Conservation (phyloP, 345 rosid species). For the Eucalyptus paniculata region DNA sequence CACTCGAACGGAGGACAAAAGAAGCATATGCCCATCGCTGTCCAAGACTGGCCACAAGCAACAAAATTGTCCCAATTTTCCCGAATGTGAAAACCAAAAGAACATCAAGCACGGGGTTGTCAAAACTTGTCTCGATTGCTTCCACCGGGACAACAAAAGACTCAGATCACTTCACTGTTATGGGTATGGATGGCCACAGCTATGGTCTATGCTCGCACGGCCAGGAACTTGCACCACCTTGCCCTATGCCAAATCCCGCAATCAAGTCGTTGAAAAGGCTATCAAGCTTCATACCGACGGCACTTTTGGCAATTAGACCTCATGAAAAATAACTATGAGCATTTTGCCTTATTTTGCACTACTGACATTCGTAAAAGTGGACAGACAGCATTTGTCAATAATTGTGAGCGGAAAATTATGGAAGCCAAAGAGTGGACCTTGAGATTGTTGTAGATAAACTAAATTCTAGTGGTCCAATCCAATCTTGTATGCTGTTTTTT, state of each 20-base stretch:
- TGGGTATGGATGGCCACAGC: not conserved
- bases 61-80: not conserved
- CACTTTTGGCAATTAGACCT: not conserved
- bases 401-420: constrained; percentile 41
- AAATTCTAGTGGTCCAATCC: not conserved
- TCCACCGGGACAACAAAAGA: not conserved
- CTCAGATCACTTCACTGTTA: not conserved
- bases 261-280: not conserved
- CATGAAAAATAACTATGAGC: not conserved
- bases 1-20: not conserved
- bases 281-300: not conserved
- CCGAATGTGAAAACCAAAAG: not conserved
- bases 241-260: not conserved
- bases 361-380: not conserved
- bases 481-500: not conserved
- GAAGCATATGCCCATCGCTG: not conserved
- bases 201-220: not conserved
- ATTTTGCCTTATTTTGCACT: not conserved
- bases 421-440: not conserved
- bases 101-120: not conserved
- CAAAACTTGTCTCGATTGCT: not conserved
- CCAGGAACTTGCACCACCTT: not conserved
- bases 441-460: not conserved
- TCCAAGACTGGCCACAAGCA: not conserved
- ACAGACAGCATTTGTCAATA: not conserved